Evolutionary conservation across 2,329 filamentous ascomycete species (phyloP).

Genomic region (Botrytis porri): DNA sequence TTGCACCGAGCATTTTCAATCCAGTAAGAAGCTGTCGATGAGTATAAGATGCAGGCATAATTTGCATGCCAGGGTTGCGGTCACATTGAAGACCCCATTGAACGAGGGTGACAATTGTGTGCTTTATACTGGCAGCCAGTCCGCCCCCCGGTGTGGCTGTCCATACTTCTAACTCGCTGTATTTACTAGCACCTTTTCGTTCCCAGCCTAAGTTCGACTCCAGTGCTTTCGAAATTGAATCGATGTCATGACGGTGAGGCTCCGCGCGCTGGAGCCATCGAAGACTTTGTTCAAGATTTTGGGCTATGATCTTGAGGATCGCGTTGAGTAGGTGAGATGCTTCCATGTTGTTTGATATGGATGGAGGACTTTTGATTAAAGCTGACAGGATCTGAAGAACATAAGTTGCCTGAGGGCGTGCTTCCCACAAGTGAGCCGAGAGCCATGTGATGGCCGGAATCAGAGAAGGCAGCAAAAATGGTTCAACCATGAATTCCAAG

Average conservation of each 20-base stretch:
- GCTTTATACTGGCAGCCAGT: conserved; percentile 55
- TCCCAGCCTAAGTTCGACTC: conserved; percentile 55
- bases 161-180: conserved; percentile 69
- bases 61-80: conserved; percentile 49
- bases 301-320: conserved; percentile 69
- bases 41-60: conserved; percentile 64
- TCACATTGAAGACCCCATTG: conserved; percentile 56
- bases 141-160: conserved; percentile 54
- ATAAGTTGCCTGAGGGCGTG: conserved; percentile 63
- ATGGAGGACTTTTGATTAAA: conserved; percentile 62
- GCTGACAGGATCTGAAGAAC: conserved; percentile 70
- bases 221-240: conserved; percentile 65
- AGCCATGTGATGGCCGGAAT: conserved; percentile 72
- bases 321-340: conserved; percentile 66
- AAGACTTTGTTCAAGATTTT: conserved; percentile 64
- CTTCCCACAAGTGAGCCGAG: conserved; percentile 65
- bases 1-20: conserved; percentile 59
- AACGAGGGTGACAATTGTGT: conserved; percentile 60
- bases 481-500: conserved; percentile 76
- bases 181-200: conserved; percentile 59
- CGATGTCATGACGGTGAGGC: conserved; percentile 65
- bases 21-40: conserved; percentile 66
- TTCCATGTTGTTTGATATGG: conserved; percentile 61
- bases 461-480: conserved; percentile 75
- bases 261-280: conserved; percentile 64